phyloP scores from a whole-genome alignment of 2,329 filamentous ascomycete genomes.

The Monilinia vaccinii-corymbosi region DNA sequence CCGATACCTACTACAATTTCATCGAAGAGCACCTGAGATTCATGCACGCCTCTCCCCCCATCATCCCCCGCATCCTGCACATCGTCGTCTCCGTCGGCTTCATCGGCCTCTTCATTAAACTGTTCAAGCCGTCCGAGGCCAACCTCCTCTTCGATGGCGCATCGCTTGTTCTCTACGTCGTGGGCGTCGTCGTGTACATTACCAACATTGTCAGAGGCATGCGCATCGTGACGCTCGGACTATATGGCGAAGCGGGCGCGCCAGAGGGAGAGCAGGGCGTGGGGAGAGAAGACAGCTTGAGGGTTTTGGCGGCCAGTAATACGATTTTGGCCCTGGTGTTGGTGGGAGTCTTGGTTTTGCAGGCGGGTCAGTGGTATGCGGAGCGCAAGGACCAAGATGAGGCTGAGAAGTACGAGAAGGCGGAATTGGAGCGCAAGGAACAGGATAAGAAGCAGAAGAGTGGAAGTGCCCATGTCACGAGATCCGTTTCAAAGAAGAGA shows the following conservation, averaged over 20 bases:
- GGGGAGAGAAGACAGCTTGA: conserved; percentile 78
- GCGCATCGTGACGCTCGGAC: conserved; percentile 66
- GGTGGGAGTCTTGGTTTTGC: conserved; percentile 82
- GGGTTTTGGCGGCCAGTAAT: conserved; percentile 88
- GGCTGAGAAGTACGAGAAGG: conserved; percentile 53
- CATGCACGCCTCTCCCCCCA: conserved; percentile 80
- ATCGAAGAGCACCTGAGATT: conserved; percentile 87
- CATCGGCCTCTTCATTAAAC: conserved; percentile 82
- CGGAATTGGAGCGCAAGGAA: conserved; percentile 38
- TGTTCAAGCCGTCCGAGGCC: conserved; percentile 86
- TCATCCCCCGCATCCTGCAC: conserved; percentile 89
- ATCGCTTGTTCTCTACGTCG: conserved; percentile 64
- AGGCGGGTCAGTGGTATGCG: conserved; percentile 98
- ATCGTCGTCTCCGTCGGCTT: conserved; percentile 85
- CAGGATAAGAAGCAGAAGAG: conserved; percentile 28
- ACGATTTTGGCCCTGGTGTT: conserved; percentile 91
- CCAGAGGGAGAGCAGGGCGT: conserved; percentile 55
- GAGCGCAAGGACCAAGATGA: conserved; percentile 88
- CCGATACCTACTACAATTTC: conserved; percentile 65
- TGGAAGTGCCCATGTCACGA: conserved; percentile 16
- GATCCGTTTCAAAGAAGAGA: conserved; percentile 31
- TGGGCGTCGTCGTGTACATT: conserved; percentile 86
- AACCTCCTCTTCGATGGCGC: conserved; percentile 92
- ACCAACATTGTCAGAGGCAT: conserved; percentile 96
- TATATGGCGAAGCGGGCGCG: conserved; percentile 36